Conservation (phyloP, 805 yeast species). For the Candida insectorum region DNA sequence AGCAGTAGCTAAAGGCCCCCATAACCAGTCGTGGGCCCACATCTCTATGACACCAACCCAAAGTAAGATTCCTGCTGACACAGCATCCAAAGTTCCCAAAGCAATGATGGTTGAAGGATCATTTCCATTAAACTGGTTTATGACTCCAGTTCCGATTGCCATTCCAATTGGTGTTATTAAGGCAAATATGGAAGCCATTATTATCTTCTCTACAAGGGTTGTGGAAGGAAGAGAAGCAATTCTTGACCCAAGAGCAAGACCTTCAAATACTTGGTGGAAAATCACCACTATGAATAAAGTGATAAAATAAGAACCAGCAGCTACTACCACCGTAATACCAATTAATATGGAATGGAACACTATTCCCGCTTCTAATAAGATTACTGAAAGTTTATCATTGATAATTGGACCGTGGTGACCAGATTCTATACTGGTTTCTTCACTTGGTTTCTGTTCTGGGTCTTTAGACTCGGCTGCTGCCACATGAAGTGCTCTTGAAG, state of each 20-base stretch:
- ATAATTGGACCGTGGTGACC: too few species aligned
- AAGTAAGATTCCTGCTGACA: slow-evolving; percentile 31
- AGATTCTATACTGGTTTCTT: background rate
- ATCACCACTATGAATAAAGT: slow-evolving; percentile 27
- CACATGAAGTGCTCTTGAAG: background rate
- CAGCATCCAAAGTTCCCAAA: slow-evolving; percentile 29
- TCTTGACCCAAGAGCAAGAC: slow-evolving; percentile 27
- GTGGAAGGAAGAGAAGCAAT: slow-evolving; percentile 18
- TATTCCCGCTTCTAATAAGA: slow-evolving; percentile 25
- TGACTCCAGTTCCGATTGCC: slow-evolving; percentile 30
- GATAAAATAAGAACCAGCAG: slow-evolving; percentile 25
- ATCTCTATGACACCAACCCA: slow-evolving; percentile 31
- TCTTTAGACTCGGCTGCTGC: background rate
- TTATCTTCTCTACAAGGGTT: slow-evolving; percentile 6
- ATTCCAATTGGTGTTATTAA: slow-evolving; percentile 27
- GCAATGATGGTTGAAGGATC: slow-evolving; percentile 27
- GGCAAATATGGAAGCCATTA: slow-evolving; percentile 20
- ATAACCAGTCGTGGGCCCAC: slow-evolving; percentile 28
- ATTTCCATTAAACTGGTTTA: slow-evolving; percentile 25
- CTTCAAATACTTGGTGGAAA: slow-evolving; percentile 33
- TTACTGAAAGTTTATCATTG: slow-evolving; percentile 12
- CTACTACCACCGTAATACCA: slow-evolving; percentile 27
- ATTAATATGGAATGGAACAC: slow-evolving; percentile 28
- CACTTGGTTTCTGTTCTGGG: background rate
- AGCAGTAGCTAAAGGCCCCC: slow-evolving; percentile 18